phyloP scores from a whole-genome alignment of 768 basidiomycete species.

The Lentinula boryana region DNA sequence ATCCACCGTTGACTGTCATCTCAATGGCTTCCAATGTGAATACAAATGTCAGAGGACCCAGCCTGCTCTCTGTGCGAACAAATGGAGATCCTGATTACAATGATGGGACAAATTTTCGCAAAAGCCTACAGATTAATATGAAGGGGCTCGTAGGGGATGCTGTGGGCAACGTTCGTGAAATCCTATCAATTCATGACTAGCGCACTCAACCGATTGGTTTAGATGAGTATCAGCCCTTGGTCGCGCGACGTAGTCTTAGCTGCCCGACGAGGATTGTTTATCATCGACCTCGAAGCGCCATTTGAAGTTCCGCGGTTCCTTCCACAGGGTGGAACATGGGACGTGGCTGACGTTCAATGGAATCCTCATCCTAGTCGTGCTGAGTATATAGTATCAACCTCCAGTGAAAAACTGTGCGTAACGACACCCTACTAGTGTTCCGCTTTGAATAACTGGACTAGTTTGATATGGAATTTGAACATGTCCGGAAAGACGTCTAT shows the following conservation, averaged over 20 bases:
- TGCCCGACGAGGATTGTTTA: constrained; percentile 87
- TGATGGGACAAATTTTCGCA: constrained; percentile 44
- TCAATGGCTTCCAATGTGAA: neutral
- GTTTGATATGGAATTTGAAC: constrained; percentile 92
- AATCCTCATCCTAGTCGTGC: constrained; percentile 74
- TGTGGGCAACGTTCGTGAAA: constrained; percentile 66
- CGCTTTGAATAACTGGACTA: constrained; percentile 16
- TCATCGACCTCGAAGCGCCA: constrained; percentile 89
- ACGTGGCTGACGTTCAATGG: constrained; percentile 92
- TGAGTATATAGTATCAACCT: constrained; percentile 84
- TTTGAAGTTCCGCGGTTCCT: constrained; percentile 87
- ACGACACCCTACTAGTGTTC: neutral
- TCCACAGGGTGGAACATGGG: constrained; percentile 95
- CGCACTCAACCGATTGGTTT: neutral
- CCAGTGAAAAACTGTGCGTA: constrained; percentile 78
- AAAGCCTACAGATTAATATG: constrained; percentile 72
- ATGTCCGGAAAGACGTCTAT: constrained; percentile 73
- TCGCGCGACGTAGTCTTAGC: constrained; percentile 88
- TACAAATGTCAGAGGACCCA: neutral
- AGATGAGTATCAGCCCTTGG: constrained; percentile 92
- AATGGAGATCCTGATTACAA: neutral
- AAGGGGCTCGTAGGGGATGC: constrained; percentile 75
- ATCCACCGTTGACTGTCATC: neutral
- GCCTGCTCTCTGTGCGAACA: neutral
- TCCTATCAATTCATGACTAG: neutral